phyloP scores from a whole-genome alignment of 179 eudicot genomes.

The Patellifolia procumbens region DNA sequence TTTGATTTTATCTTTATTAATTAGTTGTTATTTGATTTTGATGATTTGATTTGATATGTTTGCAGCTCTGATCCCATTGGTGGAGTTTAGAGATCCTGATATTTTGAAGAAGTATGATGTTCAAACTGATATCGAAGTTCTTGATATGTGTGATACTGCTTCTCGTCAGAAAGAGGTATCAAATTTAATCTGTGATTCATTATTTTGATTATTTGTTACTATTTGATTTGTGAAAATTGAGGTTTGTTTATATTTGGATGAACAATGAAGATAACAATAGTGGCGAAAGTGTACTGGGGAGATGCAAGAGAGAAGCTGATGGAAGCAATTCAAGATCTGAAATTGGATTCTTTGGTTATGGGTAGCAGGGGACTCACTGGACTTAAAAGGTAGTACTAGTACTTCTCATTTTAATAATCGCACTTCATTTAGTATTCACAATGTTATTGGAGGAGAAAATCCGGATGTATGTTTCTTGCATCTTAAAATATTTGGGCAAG shows the following conservation, averaged over 20 bases:
- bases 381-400: constrained; percentile 58
- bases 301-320: constrained; percentile 89
- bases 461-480: too few relatives aligned
- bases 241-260: neutral
- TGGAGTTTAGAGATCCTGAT: constrained; percentile 47
- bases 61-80: constrained; percentile 66
- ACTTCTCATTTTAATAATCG: neutral
- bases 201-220: neutral
- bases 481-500: too few relatives aligned
- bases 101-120: constrained; percentile 59
- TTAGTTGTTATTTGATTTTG: neutral
- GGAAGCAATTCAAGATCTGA: constrained; percentile 68
- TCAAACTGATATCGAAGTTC: constrained; percentile 53
- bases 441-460: neutral
- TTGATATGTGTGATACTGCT: constrained; percentile 52
- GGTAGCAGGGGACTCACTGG: constrained; percentile 87
- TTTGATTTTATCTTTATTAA: too few relatives aligned
- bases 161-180: constrained; percentile 56
- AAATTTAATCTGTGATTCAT: neutral
- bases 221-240: neutral
- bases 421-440: neutral
- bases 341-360: constrained; percentile 61
- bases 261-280: constrained; percentile 45
- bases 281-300: constrained; percentile 78
- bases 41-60: neutral